phyloP scores from a whole-genome alignment of 2,329 filamentous ascomycete species.

The Alternaria solani region DNA sequence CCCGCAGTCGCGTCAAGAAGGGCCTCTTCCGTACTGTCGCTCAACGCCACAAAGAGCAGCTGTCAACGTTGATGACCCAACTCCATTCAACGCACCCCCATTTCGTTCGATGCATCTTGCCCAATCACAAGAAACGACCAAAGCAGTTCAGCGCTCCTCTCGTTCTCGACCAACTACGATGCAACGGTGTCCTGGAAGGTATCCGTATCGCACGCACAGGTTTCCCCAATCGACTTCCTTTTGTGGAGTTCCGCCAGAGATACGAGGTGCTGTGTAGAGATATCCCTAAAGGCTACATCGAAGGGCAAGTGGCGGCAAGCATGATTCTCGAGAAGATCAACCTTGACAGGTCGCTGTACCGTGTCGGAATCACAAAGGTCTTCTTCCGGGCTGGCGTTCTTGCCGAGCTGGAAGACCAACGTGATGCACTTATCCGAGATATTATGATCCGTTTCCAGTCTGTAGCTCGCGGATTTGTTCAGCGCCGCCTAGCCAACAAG shows the following conservation, averaged over 20 bases:
- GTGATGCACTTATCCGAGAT: conserved; percentile 89
- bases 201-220: conserved; percentile 97
- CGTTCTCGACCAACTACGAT: conserved; percentile 96
- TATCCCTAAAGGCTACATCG: conserved; percentile 89
- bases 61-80: conserved; percentile 95
- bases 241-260: conserved; percentile 91
- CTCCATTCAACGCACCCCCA: conserved; percentile 96
- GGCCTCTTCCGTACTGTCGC: conserved; percentile 96
- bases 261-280: conserved; percentile 91
- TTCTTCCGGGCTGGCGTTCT: conserved; percentile 97
- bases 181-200: conserved; percentile 98
- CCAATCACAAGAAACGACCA: conserved; percentile 96
- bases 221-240: conserved; percentile 91
- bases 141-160: conserved; percentile 91
- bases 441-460: conserved; percentile 96
- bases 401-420: conserved; percentile 94
- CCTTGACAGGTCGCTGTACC: conserved; percentile 85
- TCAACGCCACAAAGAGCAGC: conserved; percentile 95
- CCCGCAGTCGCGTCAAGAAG: conserved; percentile 88
- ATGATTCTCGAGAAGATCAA: conserved; percentile 90
- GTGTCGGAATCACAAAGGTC: conserved; percentile 94
- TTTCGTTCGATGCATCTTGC: conserved; percentile 96
- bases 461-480: conserved; percentile 85
- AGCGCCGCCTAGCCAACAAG: conserved; percentile 89
- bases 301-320: conserved; percentile 83